Evolutionary conservation across 495 filamentous ascomycete genomes (phyloP), one percentile per base, ranked within the genome.

Genomic region (Xylaria longipes): DNA sequence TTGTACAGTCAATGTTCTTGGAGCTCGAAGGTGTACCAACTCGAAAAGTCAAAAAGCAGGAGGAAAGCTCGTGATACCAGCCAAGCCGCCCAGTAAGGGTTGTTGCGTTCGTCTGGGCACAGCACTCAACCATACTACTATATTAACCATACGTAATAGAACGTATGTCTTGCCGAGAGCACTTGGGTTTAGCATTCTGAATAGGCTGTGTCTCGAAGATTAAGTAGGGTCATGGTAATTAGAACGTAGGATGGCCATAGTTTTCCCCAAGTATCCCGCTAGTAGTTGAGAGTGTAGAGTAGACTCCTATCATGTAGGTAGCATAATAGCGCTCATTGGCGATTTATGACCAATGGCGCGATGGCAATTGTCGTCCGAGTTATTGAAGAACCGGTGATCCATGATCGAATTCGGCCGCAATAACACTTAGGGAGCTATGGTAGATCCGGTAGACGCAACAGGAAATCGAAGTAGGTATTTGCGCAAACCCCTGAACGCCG

Each of bases 401-500:
- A 35, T 25, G 15, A 29, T 2, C 39, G 11, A 15, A 14, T 14
- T 58, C 37, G 9, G 35, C 35, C 25, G 12, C 22, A 31, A 58
- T 33, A 35, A n/a, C 27, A 33, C 58, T 29, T 29, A 1, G 15
- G 25, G 31, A 70, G 17, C 35, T n/a, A 56, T 43, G 11, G 35
- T 35, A 54, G 33, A 33, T 39, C n/a, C 37, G 25, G 33, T 31
- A 64, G 43, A 70, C 17, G 39, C 43, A 43, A 54, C 8, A 9
- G 17, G 48, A 65, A 71, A 57, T 33, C 48, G 14, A 70, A 57
- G 46, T 46, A 65, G 43, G 45, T 60, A 66, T 65, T 65, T 48
- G 50, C 62, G 29, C 62, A 71, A 71, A 46, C 37, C 20, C 52
- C 43, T 14, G 27, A 62, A 72, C 70, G 70, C 70, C 70, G 65